These are phyloP conservation scores for Cryomyces minteri DNA, from an alignment of 495 filamentous ascomycete genomes.

Conservation along the genomic window DNA sequence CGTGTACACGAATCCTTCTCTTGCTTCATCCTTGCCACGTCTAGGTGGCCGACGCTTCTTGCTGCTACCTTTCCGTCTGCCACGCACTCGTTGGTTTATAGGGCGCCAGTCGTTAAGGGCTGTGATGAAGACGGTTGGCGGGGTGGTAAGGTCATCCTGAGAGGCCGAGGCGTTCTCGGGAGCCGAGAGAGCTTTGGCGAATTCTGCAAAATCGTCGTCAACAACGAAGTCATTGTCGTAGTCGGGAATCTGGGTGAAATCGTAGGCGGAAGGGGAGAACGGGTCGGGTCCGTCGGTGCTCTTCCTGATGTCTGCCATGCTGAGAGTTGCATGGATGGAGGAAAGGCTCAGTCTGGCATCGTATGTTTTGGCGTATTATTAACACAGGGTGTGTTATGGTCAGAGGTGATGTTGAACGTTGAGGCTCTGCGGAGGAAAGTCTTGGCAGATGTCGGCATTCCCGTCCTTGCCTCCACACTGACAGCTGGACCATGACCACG, in stretches of 20 bases:
- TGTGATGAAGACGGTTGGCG: constrained; percentile 21
- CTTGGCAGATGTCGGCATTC: too few relatives aligned
- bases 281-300: constrained; percentile 16
- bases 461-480: too few relatives aligned
- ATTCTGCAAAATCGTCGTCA: constrained; percentile 19
- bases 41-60: constrained; percentile 15
- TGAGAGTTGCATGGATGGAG: too few relatives aligned
- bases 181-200: constrained; percentile 22
- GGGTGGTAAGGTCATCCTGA: constrained; percentile 18
- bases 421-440: too few relatives aligned
- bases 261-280: constrained; percentile 13
- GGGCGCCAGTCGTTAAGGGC: constrained; percentile 29
- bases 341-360: too few relatives aligned
- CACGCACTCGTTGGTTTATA: constrained; percentile 21
- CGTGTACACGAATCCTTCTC: constrained; percentile 79
- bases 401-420: too few relatives aligned
- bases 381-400: too few relatives aligned
- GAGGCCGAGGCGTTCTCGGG: constrained; percentile 20
- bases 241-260: constrained; percentile 21
- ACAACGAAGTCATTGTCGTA: constrained; percentile 22
- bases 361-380: too few relatives aligned
- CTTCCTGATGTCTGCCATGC: constrained; percentile 20
- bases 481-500: too few relatives aligned
- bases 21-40: constrained; percentile 63
- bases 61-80: background rate